Evolutionary conservation across 2,329 filamentous ascomycete genomes (phyloP).

Genomic region (Lojkania enalia): DNA sequence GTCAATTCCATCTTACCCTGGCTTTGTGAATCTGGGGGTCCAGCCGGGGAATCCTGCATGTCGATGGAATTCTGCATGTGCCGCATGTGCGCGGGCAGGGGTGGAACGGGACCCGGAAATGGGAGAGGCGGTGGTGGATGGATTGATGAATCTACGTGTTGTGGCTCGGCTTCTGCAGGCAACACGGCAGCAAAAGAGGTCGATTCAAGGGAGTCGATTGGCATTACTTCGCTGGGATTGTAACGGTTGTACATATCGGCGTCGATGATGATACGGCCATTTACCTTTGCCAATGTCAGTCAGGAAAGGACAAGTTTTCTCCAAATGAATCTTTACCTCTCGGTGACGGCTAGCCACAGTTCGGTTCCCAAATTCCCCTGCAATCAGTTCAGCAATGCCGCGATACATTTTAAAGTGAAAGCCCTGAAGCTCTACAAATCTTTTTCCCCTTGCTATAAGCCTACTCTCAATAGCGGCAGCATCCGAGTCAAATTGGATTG

Average conservation of each 20-base stretch:
- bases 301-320: too few species aligned
- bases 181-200: conserved; percentile 15
- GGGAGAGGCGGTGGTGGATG: conserved; percentile 7
- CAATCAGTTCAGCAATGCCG: conserved; percentile 10
- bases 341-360: conserved; percentile 7
- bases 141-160: conserved; percentile 1
- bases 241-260: conserved; percentile 21
- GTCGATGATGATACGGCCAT: conserved; percentile 24
- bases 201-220: conserved; percentile 12
- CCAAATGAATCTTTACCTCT: conserved; percentile 11
- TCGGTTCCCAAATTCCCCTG: conserved; percentile 7
- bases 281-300: conserved; percentile 10
- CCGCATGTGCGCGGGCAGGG: not conserved
- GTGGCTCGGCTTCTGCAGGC: conserved; percentile 4
- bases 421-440: conserved; percentile 26
- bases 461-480: conserved; percentile 17
- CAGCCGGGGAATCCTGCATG: too few species aligned
- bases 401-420: conserved; percentile 28
- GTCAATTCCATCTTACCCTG: too few species aligned
- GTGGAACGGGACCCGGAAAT: not conserved
- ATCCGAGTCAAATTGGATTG: conserved; percentile 17
- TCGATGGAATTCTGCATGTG: not conserved
- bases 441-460: conserved; percentile 21
- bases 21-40: too few species aligned
- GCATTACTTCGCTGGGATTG: conserved; percentile 7